These are phyloP conservation scores for Pestalotiopsis sp. DNA, from an alignment of 2,329 filamentous ascomycete genomes.

Conservation along the genomic window DNA sequence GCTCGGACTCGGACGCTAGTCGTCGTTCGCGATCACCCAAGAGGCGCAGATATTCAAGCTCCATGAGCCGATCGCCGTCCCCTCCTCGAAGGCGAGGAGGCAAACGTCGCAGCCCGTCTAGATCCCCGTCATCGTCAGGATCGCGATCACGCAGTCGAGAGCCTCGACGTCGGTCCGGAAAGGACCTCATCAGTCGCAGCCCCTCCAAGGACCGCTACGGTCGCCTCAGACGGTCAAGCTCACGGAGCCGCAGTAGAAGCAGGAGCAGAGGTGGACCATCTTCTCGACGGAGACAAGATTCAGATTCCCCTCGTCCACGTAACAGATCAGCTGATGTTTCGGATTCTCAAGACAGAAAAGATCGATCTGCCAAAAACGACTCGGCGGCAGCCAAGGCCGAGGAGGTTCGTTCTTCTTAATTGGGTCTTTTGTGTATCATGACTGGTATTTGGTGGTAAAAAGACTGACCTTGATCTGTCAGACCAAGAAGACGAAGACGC, in stretches of 20 bases:
- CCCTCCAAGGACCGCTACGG: constrained; percentile 35
- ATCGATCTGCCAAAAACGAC: constrained; percentile 33
- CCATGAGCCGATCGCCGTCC: constrained; percentile 45
- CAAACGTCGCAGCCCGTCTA: constrained; percentile 41
- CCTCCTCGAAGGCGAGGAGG: constrained; percentile 37
- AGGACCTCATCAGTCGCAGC: constrained; percentile 36
- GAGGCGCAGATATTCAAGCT: constrained; percentile 51
- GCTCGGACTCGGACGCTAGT: constrained; percentile 26
- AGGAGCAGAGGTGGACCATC: constrained; percentile 27
- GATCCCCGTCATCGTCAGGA: constrained; percentile 38
- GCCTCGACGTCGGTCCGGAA: constrained; percentile 33
- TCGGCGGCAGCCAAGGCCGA: constrained; percentile 34
- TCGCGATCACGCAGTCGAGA: constrained; percentile 40
- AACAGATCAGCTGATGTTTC: constrained; percentile 60
- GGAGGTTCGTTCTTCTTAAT: constrained; percentile 43
- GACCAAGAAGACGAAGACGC: constrained; percentile 38
- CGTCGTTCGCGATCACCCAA: constrained; percentile 47
- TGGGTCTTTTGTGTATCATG: constrained; percentile 20
- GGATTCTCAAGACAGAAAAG: constrained; percentile 48
- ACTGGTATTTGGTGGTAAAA: constrained; percentile 11
- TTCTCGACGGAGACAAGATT: constrained; percentile 53
- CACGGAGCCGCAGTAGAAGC: constrained; percentile 22
- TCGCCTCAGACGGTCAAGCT: constrained; percentile 35
- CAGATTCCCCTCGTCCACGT: constrained; percentile 51
- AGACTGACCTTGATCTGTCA: constrained; percentile 24